Evolutionary conservation across 73 alveolate species (phyloP), one percentile per base, ranked within the genome.

Genomic region (Stentor roeselii): DNA sequence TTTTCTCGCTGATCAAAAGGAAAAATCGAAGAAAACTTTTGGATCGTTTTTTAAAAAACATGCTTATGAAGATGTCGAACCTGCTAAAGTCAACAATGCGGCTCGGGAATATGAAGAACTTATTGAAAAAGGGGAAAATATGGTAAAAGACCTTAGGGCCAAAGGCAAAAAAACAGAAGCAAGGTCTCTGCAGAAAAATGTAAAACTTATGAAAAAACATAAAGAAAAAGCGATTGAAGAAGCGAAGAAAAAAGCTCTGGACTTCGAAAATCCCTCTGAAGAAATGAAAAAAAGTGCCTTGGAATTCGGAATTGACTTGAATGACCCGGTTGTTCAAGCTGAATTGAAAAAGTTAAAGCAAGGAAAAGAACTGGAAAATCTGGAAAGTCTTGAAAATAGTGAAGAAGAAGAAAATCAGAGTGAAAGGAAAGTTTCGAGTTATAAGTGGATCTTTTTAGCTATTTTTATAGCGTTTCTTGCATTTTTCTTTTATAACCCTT

Each of bases 111-210:
- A 21, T 67, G 80, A 67, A 30, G 80, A 67, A 27, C n/a, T 67
- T 21, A 67, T 67, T 30, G 42, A 30, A 32, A 67, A 67, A 67
- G 80, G 80, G 14, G 80, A 67, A 67, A 67, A 21, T 67, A 67
- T 67, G 80, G 41, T 67, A n/a, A 67, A 67, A 67, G 80, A 67
- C 34, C 41, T 67, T 21, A 21, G 11, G 34, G 21, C 80, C 11
- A n/a, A 67, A 27, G 80, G 80, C 21, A 21, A 67, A 67, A n/a
- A 67, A n/a, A 30, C 80, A 27, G 80, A 67, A 67, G 80, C 80
- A 30, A 67, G 34, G 34, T 27, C 21, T 30, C 37, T 67, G 37
- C 15, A 2, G 34, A 67, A 67, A 67, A 67, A 67, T 21, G 37
- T 67, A 30, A 67, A 67, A 1, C 11, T 21, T 36, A 67, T 67